Percentiles rank a stretch among this genome's conserved stretches.
Conservation (phyloP, 2,329 filamentous ascomycete genomes). For the Dactylonectria macrodidyma region DNA sequence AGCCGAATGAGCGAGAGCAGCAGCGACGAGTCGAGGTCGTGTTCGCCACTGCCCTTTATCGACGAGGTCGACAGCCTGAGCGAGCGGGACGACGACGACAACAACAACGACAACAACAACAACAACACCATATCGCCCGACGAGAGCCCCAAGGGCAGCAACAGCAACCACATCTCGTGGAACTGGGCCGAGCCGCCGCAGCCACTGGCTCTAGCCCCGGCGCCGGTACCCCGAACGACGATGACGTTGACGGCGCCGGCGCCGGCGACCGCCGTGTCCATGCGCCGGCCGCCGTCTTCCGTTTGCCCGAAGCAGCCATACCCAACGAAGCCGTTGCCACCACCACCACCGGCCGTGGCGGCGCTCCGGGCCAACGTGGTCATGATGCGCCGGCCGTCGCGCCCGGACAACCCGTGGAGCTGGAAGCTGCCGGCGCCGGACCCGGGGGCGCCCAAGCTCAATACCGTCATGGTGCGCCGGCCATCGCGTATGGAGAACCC, state of each 20-base stretch:
- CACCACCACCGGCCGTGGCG: neutral
- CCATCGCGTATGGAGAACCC: slow-evolving; percentile 17
- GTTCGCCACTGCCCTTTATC: slow-evolving; percentile 24
- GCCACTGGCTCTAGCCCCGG: slow-evolving; percentile 6
- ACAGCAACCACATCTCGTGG: slow-evolving; percentile 24
- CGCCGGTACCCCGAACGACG: slow-evolving; percentile 22
- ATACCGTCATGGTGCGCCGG: slow-evolving; percentile 28
- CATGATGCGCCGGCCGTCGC: slow-evolving; percentile 22
- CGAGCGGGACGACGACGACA: slow-evolving; percentile 6
- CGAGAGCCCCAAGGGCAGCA: neutral
- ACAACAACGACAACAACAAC: neutral
- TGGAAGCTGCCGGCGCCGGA: slow-evolving; percentile 28
- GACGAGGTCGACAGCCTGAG: slow-evolving; percentile 12
- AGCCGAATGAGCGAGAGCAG: slow-evolving; percentile 28
- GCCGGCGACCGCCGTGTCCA: slow-evolving; percentile 4
- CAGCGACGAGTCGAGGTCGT: slow-evolving; percentile 14
- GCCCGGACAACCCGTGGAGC: slow-evolving; percentile 28
- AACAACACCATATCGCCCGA: neutral
- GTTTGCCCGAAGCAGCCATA: neutral
- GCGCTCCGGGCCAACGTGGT: slow-evolving; percentile 23
- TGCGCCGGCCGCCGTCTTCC: slow-evolving; percentile 2
- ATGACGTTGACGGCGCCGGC: slow-evolving; percentile 9
- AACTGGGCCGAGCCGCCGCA: slow-evolving; percentile 25
- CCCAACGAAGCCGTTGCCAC: neutral
- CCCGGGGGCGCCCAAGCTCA: slow-evolving; percentile 24